Evolutionary conservation across 2,329 filamentous ascomycete genomes (phyloP).

Genomic region (Colletotrichum caudatum): DNA sequence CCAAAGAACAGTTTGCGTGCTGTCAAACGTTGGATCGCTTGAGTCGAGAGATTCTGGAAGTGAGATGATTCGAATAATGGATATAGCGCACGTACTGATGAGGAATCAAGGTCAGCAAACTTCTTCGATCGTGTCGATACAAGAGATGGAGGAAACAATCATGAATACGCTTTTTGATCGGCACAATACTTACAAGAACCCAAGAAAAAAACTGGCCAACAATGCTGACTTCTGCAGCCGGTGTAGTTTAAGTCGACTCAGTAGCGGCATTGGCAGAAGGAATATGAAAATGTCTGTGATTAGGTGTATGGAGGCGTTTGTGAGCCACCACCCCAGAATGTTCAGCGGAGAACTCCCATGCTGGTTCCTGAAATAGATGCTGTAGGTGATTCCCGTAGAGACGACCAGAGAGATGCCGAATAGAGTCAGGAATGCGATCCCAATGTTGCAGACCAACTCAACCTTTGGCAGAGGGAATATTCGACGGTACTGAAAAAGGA

Average conservation of each 20-base stretch:
- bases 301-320: constrained; percentile 38
- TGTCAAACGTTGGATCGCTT: constrained; percentile 50
- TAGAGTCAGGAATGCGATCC: constrained; percentile 34
- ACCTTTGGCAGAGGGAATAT: constrained; percentile 44
- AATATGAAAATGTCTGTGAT: constrained; percentile 42
- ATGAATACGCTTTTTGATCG: background rate
- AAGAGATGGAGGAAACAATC: no score
- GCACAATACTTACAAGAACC: constrained; percentile 34
- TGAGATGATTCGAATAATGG: constrained; percentile 48
- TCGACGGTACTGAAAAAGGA: constrained; percentile 54
- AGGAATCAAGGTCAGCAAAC: background rate
- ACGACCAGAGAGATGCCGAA: constrained; percentile 38
- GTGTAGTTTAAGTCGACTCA: constrained; percentile 28
- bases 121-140: accelerated
- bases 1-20: constrained; percentile 51
- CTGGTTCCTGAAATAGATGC: background rate
- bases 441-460: constrained; percentile 38
- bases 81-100: constrained; percentile 33
- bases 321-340: constrained; percentile 36
- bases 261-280: constrained; percentile 37
- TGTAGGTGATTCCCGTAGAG: constrained; percentile 19
- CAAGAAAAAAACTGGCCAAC: constrained; percentile 36
- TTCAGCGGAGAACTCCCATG: constrained; percentile 20
- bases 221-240: constrained; percentile 37
- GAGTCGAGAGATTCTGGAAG: constrained; percentile 46